A percentile compares a stretch with the other conserved stretches of the same genome.
Conservation (phyloP, 75 land plant species). For the Adiantum capillusveneris region DNA sequence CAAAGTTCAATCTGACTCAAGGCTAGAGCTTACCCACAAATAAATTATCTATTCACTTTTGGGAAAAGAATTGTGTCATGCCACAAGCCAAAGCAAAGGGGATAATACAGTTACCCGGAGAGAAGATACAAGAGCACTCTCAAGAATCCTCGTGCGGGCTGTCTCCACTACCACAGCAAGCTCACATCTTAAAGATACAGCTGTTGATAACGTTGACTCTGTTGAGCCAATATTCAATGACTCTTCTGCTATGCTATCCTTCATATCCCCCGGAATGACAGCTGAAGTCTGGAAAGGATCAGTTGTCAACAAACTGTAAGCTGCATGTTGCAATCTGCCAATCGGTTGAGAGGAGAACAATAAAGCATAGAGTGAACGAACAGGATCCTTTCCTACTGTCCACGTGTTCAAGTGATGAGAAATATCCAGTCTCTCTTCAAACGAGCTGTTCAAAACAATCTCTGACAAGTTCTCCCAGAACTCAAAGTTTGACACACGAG, state of each 20-base stretch:
- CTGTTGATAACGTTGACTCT: constrained; percentile 26
- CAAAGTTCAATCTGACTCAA: too few species aligned
- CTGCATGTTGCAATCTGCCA: constrained; percentile 57
- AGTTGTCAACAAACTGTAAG: constrained; percentile 60
- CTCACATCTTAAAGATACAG: constrained; percentile 51
- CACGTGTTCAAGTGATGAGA: constrained; percentile 71
- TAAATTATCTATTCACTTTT: too few species aligned
- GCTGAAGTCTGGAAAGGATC: constrained; percentile 51
- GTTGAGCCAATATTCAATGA: constrained; percentile 16
- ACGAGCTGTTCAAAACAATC: constrained; percentile 39
- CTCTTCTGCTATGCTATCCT: constrained; percentile 13
- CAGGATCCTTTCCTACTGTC: constrained; percentile 74
- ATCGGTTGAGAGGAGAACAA: constrained; percentile 63
- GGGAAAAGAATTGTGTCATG: background rate
- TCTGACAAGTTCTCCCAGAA: constrained; percentile 75
- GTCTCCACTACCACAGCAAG: constrained; percentile 55
- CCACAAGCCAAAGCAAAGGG: background rate
- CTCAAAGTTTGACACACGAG: constrained; percentile 22
- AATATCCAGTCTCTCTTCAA: constrained; percentile 50
- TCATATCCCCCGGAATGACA: constrained; percentile 28
- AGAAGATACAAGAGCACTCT: constrained; percentile 38
- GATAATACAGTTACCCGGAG: constrained; percentile 71
- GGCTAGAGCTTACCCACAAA: too few species aligned
- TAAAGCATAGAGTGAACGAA: constrained; percentile 74
- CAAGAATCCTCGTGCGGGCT: constrained; percentile 27